Conservation (phyloP, 768 basidiomycete genomes). For the Agaricus subrufescens region DNA sequence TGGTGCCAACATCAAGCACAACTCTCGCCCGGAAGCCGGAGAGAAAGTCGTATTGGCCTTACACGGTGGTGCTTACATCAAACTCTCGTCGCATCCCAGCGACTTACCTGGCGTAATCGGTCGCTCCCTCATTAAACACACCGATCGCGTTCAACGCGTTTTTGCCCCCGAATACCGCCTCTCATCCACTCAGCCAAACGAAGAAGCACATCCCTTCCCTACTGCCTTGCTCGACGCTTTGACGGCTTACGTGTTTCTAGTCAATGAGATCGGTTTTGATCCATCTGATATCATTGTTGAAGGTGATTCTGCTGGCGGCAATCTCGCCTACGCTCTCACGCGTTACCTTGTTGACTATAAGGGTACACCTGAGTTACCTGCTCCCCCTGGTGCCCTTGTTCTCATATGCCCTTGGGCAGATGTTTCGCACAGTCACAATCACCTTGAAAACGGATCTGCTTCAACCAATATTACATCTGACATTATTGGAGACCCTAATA, state of each 20-base stretch:
- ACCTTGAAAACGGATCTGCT: slow-evolving; percentile 32
- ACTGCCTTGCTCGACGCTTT: slow-evolving; percentile 70
- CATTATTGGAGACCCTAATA: slow-evolving; percentile 24
- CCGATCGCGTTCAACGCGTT: slow-evolving; percentile 38
- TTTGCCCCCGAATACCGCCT: slow-evolving; percentile 73
- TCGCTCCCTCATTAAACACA: slow-evolving; percentile 42
- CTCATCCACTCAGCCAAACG: slow-evolving; percentile 38
- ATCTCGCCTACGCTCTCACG: slow-evolving; percentile 59
- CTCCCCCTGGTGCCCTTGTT: slow-evolving; percentile 43
- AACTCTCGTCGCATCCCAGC: slow-evolving; percentile 50
- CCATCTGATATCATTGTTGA: slow-evolving; percentile 58
- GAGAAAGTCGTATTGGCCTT: slow-evolving; percentile 55
- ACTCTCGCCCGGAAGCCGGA: slow-evolving; percentile 34
- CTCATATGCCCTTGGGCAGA: slow-evolving; percentile 56
- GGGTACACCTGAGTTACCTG: slow-evolving; percentile 28
- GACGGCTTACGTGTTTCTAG: slow-evolving; percentile 69
- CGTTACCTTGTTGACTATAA: slow-evolving; percentile 56
- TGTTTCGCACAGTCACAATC: slow-evolving; percentile 35
- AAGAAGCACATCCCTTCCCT: slow-evolving; percentile 59
- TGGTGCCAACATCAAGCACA: slow-evolving; percentile 28
- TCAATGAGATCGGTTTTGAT: slow-evolving; percentile 48
- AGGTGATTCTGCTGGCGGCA: slow-evolving; percentile 78
- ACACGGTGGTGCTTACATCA: slow-evolving; percentile 58
- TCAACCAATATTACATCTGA: slow-evolving; percentile 28
- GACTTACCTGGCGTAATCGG: slow-evolving; percentile 40